Evolutionary conservation across 306 rosid species (phyloP).

Genomic region (Vachellia pachyceras): DNA sequence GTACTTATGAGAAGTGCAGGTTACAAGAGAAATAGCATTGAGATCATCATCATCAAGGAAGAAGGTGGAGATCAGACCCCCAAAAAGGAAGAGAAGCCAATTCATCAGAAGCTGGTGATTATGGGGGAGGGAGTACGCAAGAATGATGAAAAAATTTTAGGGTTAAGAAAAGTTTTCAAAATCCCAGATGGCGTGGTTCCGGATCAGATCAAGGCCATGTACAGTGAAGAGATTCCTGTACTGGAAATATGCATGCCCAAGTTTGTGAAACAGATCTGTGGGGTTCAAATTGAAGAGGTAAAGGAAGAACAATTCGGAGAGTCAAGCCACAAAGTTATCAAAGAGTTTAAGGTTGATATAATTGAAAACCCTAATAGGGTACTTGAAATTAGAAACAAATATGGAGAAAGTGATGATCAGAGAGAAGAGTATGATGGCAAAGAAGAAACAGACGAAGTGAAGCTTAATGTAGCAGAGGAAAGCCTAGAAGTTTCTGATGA

Average conservation of each 20-base stretch:
- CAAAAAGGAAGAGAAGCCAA: constrained; percentile 61
- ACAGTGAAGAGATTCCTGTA: constrained; percentile 51
- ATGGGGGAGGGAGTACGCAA: constrained; percentile 56
- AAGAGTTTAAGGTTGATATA: not conserved
- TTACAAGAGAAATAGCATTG: constrained; percentile 54
- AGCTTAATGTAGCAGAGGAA: not conserved
- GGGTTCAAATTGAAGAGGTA: constrained; percentile 60
- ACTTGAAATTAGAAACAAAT: constrained; percentile 16
- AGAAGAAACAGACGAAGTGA: constrained; percentile 30
- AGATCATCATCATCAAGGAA: constrained; percentile 62
- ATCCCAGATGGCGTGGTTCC: constrained; percentile 65
- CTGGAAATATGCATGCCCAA: constrained; percentile 69
- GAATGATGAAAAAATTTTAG: constrained; percentile 56
- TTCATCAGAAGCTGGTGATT: constrained; percentile 71
- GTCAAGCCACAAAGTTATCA: not conserved
- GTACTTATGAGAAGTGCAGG: constrained; percentile 54
- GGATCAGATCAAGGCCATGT: constrained; percentile 69
- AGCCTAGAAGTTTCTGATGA: not conserved
- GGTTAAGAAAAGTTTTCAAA: constrained; percentile 63
- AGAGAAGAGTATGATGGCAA: not conserved
- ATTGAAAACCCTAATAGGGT: constrained; percentile 16
- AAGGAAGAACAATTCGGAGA: constrained; percentile 35
- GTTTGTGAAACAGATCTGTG: constrained; percentile 51
- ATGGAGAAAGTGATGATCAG: constrained; percentile 18
- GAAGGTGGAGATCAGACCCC: constrained; percentile 57